Conservation (phyloP, 495 filamentous ascomycete species). For the Penicillium samsonianum region DNA sequence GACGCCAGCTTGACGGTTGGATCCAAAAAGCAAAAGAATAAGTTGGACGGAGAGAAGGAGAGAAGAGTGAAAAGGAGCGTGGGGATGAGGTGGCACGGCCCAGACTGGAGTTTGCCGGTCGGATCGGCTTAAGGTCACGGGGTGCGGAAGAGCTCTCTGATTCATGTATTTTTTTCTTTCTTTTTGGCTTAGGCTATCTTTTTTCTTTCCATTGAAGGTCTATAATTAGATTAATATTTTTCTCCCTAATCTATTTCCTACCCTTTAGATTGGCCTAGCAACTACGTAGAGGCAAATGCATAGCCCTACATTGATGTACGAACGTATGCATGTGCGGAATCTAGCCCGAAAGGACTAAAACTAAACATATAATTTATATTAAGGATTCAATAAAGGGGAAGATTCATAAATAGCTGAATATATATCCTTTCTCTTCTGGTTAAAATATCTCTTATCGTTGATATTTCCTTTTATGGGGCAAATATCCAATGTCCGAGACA, state of each 20-base stretch:
- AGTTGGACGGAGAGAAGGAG: slow-evolving; percentile 11
- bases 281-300: background rate
- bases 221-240: slow-evolving; percentile 5
- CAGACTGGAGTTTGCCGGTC: slow-evolving; percentile 29
- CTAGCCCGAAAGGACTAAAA: slow-evolving; percentile 4
- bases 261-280: background rate
- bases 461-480: background rate
- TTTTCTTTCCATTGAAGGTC: background rate
- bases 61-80: slow-evolving; percentile 30
- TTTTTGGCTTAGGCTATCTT: background rate
- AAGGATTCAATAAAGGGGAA: background rate
- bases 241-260: background rate
- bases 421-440: background rate
- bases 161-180: slow-evolving; percentile 3
- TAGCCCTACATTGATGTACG: background rate
- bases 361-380: background rate
- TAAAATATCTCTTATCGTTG: background rate
- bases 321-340: slow-evolving; percentile 10
- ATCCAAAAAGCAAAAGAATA: slow-evolving; percentile 7
- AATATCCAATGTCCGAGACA: slow-evolving; percentile 4
- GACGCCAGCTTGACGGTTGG: slow-evolving; percentile 33
- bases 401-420: background rate
- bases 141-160: slow-evolving; percentile 19
- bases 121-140: slow-evolving; percentile 35
- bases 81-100: slow-evolving; percentile 36